phyloP scores from a whole-genome alignment of 2,329 filamentous ascomycete genomes.

The Sporothrix mexicana region DNA sequence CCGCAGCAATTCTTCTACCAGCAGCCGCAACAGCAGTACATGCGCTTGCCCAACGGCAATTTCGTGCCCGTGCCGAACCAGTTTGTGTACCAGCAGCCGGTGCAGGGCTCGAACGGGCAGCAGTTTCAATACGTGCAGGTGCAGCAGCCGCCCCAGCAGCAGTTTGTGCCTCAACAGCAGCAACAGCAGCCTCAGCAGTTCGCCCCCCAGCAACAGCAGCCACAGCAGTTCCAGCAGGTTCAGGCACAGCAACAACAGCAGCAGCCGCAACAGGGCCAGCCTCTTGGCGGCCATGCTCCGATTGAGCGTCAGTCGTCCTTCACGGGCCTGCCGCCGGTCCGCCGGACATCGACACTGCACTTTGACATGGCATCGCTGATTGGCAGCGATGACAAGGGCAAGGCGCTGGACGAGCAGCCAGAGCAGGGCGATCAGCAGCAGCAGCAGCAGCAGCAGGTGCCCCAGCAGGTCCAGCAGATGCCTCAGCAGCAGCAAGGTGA shows the following conservation, averaged over 20 bases:
- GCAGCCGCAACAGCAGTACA: constrained; percentile 8
- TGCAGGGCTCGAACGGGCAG: constrained; percentile 27
- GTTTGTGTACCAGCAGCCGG: constrained; percentile 27
- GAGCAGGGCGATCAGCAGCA: neutral
- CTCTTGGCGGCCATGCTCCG: neutral
- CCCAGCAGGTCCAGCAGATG: constrained; percentile 24
- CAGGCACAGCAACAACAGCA: constrained; percentile 1
- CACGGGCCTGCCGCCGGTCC: constrained; percentile 63
- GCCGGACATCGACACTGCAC: constrained; percentile 56
- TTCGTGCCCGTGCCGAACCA: constrained; percentile 24
- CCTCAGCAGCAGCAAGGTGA: constrained; percentile 25
- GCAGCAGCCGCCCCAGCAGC: constrained; percentile 7
- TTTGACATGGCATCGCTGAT: constrained; percentile 53
- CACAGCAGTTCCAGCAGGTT: neutral
- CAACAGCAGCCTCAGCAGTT: constrained; percentile 12
- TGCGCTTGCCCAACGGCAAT: constrained; percentile 8
- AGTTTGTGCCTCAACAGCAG: neutral
- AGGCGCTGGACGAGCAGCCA: constrained; percentile 31
- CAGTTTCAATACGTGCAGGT: constrained; percentile 16
- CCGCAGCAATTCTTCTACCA: constrained; percentile 9
- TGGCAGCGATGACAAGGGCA: constrained; percentile 37
- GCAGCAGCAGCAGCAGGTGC: constrained; percentile 14
- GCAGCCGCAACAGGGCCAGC: constrained; percentile 17
- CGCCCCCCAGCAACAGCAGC: neutral
- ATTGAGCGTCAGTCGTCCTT: constrained; percentile 56